phyloP scores from a whole-genome alignment of 805 yeast genomes.

The Ogataea pini region DNA sequence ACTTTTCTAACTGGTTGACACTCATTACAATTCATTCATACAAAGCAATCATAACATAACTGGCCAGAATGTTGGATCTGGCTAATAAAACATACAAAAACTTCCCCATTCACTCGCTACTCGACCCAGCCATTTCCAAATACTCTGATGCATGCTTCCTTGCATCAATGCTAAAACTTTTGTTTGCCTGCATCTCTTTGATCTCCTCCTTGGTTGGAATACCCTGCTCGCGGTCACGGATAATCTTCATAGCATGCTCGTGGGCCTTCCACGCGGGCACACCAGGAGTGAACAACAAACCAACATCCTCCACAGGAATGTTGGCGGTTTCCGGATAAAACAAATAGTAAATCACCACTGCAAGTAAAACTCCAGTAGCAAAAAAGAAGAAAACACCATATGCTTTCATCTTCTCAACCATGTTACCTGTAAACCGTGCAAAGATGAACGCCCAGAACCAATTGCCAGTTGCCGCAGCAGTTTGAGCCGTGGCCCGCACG shows the following conservation, averaged over 20 bases:
- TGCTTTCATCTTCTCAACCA: constrained; percentile 5
- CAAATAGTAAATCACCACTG: constrained; percentile 2
- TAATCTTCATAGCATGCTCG: constrained; percentile 5
- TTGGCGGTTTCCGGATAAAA: constrained; percentile 9
- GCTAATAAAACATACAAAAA: background rate
- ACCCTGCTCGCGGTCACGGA: constrained; percentile 4
- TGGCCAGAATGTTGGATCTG: background rate
- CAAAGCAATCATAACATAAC: background rate
- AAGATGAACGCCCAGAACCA: constrained; percentile 10
- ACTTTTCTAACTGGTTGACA: no score
- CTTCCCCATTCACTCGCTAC: background rate
- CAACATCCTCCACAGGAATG: constrained; percentile 12
- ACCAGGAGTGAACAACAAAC: constrained; percentile 8
- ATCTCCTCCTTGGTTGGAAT: background rate
- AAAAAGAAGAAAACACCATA: constrained; percentile 10
- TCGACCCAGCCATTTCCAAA: constrained; percentile 1
- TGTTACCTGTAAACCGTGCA: constrained; percentile 11
- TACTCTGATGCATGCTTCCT: constrained; percentile 4
- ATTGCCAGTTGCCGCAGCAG: constrained; percentile 4
- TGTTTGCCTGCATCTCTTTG: constrained; percentile 2
- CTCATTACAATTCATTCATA: constrained; percentile 2
- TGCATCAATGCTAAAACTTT: constrained; percentile 1
- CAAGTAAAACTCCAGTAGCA: constrained; percentile 1
- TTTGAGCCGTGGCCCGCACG: constrained; percentile 7
- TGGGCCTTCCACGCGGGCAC: constrained; percentile 11